Conservation (phyloP, 2,329 filamentous ascomycete species). For the Ceratocystis cubensis region DNA sequence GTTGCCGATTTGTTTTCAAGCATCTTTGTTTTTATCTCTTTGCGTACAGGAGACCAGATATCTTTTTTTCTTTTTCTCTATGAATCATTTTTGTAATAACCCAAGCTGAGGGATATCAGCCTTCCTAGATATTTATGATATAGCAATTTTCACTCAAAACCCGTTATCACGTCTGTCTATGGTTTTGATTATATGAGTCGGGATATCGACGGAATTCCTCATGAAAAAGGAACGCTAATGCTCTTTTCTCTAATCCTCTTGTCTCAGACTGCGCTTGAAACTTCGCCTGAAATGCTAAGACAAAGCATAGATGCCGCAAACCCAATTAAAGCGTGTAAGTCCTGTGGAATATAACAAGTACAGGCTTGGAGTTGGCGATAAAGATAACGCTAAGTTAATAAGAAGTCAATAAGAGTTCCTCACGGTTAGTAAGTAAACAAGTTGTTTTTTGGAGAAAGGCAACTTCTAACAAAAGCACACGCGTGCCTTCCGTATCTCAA, state of each 20-base stretch:
- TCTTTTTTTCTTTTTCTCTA: not conserved
- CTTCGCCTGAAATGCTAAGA: not conserved
- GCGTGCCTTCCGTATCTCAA: not conserved
- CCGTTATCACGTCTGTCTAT: too few relatives aligned
- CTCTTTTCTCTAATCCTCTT: not conserved
- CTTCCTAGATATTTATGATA: slow-evolving; percentile 1
- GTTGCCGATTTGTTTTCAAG: not conserved
- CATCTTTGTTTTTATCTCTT: not conserved
- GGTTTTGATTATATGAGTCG: too few relatives aligned
- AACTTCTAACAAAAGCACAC: not conserved
- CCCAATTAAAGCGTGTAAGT: not conserved
- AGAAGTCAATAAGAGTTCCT: not conserved
- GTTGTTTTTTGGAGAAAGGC: not conserved
- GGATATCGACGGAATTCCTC: too few relatives aligned
- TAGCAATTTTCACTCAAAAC: not conserved
- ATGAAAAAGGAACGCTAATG: not conserved
- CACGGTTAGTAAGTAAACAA: not conserved
- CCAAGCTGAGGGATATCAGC: not conserved
- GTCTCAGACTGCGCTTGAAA: slow-evolving; percentile 32
- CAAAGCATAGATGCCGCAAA: not conserved
- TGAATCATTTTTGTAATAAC: not conserved
- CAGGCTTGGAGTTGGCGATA: not conserved
- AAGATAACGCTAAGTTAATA: not conserved
- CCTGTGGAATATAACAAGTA: not conserved
- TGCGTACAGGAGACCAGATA: not conserved